Evolutionary conservation across 169 alveolate species (phyloP), one percentile per base, ranked within the genome.

Genomic region (Eimeria maxima): DNA sequence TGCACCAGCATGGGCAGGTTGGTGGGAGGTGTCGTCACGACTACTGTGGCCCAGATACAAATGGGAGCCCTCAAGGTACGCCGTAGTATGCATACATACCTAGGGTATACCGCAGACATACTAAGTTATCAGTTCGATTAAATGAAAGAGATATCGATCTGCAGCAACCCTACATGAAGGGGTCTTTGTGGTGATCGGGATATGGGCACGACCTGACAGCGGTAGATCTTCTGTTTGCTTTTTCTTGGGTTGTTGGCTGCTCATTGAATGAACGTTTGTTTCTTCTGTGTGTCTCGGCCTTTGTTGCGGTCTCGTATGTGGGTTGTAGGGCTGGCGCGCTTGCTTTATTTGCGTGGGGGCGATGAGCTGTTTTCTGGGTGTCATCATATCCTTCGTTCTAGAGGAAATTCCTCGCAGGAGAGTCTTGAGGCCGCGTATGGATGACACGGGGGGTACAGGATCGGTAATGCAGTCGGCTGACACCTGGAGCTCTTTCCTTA

Each of bases 11-110:
- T 97, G 55, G 99, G 99, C 14, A 94, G 98, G 84, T 96, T 98
- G 69, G 96, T 98, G 45, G 99, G 99, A 13, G 99, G 98, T 14
- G 98, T 97, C 22, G 97, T 97, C 81, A 98, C 99, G 27, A 98
- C 99, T 24, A 95, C 99, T 4, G 97, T 98, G 44, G 97, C 98
- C 44, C 95, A 96, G 95, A 96, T 96, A 57, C 96, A 97, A 60
- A 95, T 97, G 71, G 98, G 97, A 22, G 97, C 97, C 11, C 95
- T 97, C 29, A 97, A 97, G 95, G 98, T 98, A 22, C 55, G 95
- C 27, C 8, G 27, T 16, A 18, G 24, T 20, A 55, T 42, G 0
- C 50, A 50, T 81, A 1, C 83, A 33, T 33, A 33, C 38, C 38
- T 33, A 33, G 38, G 38, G 38, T 33, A 33, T 33, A 29, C 29